Evolutionary conservation across 108 stramenopile species (phyloP), one percentile per base, ranked within the genome.

Genomic region (Cyclotella distinguenda): DNA sequence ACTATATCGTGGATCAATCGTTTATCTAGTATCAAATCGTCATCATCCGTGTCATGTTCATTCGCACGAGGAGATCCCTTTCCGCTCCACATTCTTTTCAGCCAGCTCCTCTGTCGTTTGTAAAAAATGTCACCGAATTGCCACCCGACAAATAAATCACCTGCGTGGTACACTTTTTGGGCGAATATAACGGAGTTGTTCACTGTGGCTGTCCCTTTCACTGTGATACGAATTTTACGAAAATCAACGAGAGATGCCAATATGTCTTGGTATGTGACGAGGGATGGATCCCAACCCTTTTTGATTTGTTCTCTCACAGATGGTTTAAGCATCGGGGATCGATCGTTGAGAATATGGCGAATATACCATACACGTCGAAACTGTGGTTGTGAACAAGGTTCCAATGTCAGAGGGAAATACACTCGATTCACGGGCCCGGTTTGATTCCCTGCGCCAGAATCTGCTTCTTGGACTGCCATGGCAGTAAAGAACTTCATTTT

Each of bases 141-240:
- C 68, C 68, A 68, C 0, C 68, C 68, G 19, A 68, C 57, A 39
- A 54, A 68, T 3, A 68, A 31, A 68, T 68, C 68, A 22, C 59
- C 68, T 25, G 40, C 46, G 27, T 57, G 50, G 36, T 68, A 68
- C 11, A 68, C 56, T 28, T 68, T 68, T 50, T 59, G 42, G 4
- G 57, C 49, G 19, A 57, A 59, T 4, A 68, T 48, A 23, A 59
- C 34, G 22, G 44, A 39, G 33, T 68, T 68, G 33, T 35, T 68
- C 15, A 59, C 68, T 32, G 57, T 38, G 6, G 68, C 58, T 23
- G 27, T 59, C 16, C 68, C 68, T 32, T 60, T 68, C 28, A 68
- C 49, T 1, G 54, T 68, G 19, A 68, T 51, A 32, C 57, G 57
- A 15, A 68, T 57, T 16, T 19, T 34, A 25, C 54, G 58, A 51